Evolutionary conservation across 2,329 filamentous ascomycete species (phyloP), one percentile per base, ranked within the genome.

Genomic region (Sordariomycetes sp.): DNA sequence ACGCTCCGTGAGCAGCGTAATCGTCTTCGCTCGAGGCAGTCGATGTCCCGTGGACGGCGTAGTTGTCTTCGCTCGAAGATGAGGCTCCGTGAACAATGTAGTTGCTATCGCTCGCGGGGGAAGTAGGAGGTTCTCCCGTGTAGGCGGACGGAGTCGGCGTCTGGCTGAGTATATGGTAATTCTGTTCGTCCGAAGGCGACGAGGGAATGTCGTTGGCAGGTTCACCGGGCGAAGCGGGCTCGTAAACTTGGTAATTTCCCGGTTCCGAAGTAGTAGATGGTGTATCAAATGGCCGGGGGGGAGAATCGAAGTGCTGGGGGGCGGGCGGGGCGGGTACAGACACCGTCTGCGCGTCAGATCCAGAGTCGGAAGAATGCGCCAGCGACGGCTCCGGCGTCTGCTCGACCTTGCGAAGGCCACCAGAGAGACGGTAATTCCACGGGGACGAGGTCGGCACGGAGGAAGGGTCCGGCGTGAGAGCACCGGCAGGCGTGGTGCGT

Each of bases 181-280:
- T 53, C 17, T 17, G 20, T 13, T 53, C 32, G 25, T 62, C 58
- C 35, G 74, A 74, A 2, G 75, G 73, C 53, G 70, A 62, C 25
- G 70, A 66, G 2, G 65, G 67, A 50, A 75, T 65, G 52, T 74
- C 73, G 54, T 70, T 67, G 5, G 53, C 50, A 25, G 60, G 56
- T n/a, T 52, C 36, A n/a, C 55, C 42, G 10, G 72, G 58, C 62
- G 75, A 75, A 62, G 74, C 77, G 58, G 74, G 73, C 42, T 69
- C 73, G 61, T 80, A 76, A 22, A 79, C 69, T 63, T 79, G 76
- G 72, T 80, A 79, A 63, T 83, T 82, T 52, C 76, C 73, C 17
- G 69, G 72, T 48, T 79, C 76, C 17, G 76, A 77, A 2, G 72
- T 61, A 3, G 76, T 78, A 12, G 77, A 76, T 52, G 66, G 69